Percentiles rank a stretch among this genome's conserved stretches.
Conservation (phyloP, 2,329 filamentous ascomycete genomes). For the Colletotrichum paranaense region DNA sequence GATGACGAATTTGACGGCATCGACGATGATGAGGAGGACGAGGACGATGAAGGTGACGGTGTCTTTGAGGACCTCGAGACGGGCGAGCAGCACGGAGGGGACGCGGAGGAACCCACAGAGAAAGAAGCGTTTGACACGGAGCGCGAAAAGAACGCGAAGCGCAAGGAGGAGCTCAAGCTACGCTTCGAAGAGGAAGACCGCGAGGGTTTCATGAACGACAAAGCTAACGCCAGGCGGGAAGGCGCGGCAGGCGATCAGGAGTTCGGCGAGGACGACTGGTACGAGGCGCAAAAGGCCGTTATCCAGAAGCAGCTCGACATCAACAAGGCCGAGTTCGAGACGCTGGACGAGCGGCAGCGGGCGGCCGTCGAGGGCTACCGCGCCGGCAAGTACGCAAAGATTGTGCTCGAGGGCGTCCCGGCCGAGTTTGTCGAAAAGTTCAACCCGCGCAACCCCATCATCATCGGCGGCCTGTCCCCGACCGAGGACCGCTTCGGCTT, state of each 20-base stretch:
- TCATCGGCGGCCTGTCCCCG: constrained; percentile 90
- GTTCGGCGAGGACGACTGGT: constrained; percentile 99
- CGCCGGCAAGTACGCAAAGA: constrained; percentile 91
- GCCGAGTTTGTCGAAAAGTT: constrained; percentile 90
- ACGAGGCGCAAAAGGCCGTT: constrained; percentile 93
- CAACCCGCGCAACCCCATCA: constrained; percentile 82
- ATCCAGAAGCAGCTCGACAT: constrained; percentile 97
- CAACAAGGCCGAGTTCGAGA: constrained; percentile 93
- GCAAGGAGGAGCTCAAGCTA: constrained; percentile 94
- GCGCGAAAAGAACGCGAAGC: constrained; percentile 87
- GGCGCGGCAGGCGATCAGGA: constrained; percentile 72
- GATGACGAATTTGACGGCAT: constrained; percentile 61
- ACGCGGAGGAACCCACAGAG: constrained; percentile 48
- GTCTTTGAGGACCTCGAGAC: constrained; percentile 79
- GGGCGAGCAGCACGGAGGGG: constrained; percentile 67
- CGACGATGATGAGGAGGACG: constrained; percentile 61
- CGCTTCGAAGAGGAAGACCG: constrained; percentile 97
- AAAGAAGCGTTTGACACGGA: constrained; percentile 81
- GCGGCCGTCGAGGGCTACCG: constrained; percentile 88
- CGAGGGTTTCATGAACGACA: constrained; percentile 95
- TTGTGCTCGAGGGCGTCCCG: constrained; percentile 89
- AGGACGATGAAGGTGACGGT: constrained; percentile 62
- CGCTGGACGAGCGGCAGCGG: constrained; percentile 85
- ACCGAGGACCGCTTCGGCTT: constrained; percentile 97
- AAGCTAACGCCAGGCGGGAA: constrained; percentile 79